Base-by-base conservation (phyloP, 2,329 filamentous ascomycete species). In the Fusarium poae region DNA sequence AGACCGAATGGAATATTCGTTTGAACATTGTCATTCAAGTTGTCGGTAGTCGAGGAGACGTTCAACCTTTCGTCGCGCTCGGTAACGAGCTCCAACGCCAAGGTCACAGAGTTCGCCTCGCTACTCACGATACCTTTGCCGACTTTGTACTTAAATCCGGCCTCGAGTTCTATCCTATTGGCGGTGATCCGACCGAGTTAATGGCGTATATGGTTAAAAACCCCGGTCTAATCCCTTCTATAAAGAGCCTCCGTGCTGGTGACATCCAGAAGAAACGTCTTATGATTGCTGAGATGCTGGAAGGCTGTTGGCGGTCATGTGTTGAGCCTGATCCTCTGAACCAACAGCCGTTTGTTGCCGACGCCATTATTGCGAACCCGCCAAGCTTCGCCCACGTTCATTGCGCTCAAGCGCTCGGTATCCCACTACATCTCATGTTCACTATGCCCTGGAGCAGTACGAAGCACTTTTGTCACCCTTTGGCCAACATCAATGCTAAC, bases 391-490 rank as follows among this genome's bases (percentile, higher is more conserved):
- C 82, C 0, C 83, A 85, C 66, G 74, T 84, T 0, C n/a, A n/a
- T n/a, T n/a, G n/a, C n/a, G n/a, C n/a, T n/a, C n/a, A n/a, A n/a
- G n/a, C n/a, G n/a, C n/a, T 85, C 2, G 75, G 79, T 0, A 74
- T 85, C 0, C 83, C 83, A 0, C 62, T 85, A 1, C 82, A 85
- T 61, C 65, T 85, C 4, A 82, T 85, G 77, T 82, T 83, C 53
- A 85, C 86, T 3, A 93, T 93, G 90, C 91, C 91, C 0, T 93
- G 90, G 87, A 90, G 89, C 11, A 88, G 90, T 3, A 93, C 91
- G 0, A 88, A 89, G 69, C 85, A 87, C 1, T 93, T 93, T 62
- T 89, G 90, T 0, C 91, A 94, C 71, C 91, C 91, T 0, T 81
- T 93, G 5, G 90, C 91, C 0, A 92, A 92, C 63, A 86, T 34